Base-by-base conservation (phyloP, 2,329 filamentous ascomycete genomes). In the Incumbomyces delicatus region DNA sequence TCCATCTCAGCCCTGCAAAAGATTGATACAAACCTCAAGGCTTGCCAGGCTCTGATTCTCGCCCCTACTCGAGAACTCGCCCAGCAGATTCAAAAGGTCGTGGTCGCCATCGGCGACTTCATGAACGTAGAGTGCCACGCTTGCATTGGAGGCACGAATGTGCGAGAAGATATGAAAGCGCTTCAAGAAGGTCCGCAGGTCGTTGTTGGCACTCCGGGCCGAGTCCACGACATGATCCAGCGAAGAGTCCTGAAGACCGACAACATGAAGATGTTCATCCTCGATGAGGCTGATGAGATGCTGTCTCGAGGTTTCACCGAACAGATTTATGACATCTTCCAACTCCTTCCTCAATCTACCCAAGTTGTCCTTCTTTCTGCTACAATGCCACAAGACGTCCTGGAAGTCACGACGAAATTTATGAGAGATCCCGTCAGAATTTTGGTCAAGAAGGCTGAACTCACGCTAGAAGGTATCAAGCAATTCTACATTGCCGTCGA, bases 281-380 rank as follows among this genome's bases (percentile, higher is more conserved):
- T 98, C 61, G 92, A 98, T 67, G 92, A 98, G 78, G 92, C 92
- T 63, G 92, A 98, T 69, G 92, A 98, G 75, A 95, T 98, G 86
- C 81, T 98, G 75, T 94, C 87, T 67, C 90, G 90, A 65, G 92
- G 92, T 78, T 98, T 98, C 82, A 95, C 89, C 63, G 92, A 98
- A 78, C 92, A 98, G 77, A 98, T 98, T 76, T 98, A 98, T 80
- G 92, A 98, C 72, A 94, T 98, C 74, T 98, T 95, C 83, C 90
- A 95, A 75, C 86, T 95, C 52, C 85, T 98, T 46, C 92, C 92
- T 49, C 92, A 95, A 74, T 89, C 87, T 54, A 98, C 90, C 66
- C 92, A 98, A 79, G 92, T 98, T 58, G 90, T 96, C 59, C 86
- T 98, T 49, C 82, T 98, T 47, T 96, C 92, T 50, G 92, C 92